Evolutionary conservation across 208 protist genomes (phyloP), one percentile per base, ranked within the genome.

Genomic region (Wallacemonas collosoma): DNA sequence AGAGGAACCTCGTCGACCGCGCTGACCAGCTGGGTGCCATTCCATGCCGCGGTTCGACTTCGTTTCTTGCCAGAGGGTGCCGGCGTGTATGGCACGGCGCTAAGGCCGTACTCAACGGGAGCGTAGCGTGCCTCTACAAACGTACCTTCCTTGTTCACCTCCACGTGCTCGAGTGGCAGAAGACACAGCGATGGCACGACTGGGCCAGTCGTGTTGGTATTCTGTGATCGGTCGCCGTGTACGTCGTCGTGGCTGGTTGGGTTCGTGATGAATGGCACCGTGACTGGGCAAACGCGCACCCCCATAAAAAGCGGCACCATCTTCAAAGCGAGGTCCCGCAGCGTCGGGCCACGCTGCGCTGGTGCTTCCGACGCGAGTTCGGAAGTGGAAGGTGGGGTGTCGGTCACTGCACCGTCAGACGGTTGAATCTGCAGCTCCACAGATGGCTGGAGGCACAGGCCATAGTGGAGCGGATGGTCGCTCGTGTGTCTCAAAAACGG

Each of bases 221-320:
- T 0, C 26, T 26, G 26, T 26, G 26, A 26, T 26, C 26, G 26
- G 26, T 26, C 26, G 36, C 38, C 11, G 57, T 38, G 57, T 38
- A 63, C 12, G 36, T 44, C 57, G 11, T 65, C 60, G 43, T 65
- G 60, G 40, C 12, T 65, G 36, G n/a, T 38, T 17, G 4, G n/a
- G 11, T 4, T 6, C 9, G 41, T 65, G 60, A 65, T 65, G 43
- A 65, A 65, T n/a, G 60, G 60, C 26, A 35, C 14, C 4, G 60
- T 65, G 3, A 41, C 41, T 5, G 7, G n/a, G 40, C 36, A 12
- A 15, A 65, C 60, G 40, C 40, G 40, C 3, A 65, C 15, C 5
- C 60, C 60, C 9, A 65, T 8, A 36, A 65, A 65, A 12, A 65
- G 60, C 0, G 60, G 60, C 7, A 50, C 60, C 60, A 65, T 4